Evolutionary conservation across 2,329 filamentous ascomycete species (phyloP).

Genomic region (Xenosphaeropsis pyriputrescens): DNA sequence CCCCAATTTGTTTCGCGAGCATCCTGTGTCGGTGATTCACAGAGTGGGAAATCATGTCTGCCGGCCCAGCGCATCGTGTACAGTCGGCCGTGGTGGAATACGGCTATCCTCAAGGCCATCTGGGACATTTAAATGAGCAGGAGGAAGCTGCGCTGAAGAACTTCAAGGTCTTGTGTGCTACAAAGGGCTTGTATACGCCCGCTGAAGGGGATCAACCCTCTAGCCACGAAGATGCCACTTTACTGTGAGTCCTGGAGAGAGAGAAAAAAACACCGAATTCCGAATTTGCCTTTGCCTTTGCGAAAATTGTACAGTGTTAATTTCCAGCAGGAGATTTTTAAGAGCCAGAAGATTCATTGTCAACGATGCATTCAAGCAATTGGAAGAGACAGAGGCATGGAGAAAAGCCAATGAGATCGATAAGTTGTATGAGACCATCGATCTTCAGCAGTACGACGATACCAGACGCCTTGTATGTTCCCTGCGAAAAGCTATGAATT

Average conservation of each 20-base stretch:
- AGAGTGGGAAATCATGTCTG: neutral
- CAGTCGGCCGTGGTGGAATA: conserved; percentile 21
- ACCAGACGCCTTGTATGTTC: conserved; percentile 54
- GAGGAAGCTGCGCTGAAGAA: conserved; percentile 52
- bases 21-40: too few species aligned
- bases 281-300: too few species aligned
- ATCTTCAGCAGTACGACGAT: conserved; percentile 70
- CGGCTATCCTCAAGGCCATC: conserved; percentile 62
- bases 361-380: conserved; percentile 66
- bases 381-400: conserved; percentile 82
- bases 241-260: conserved; percentile 38
- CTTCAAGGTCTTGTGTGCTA: conserved; percentile 56
- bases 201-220: conserved; percentile 24
- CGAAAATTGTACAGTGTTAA: neutral
- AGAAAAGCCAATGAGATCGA: conserved; percentile 66
- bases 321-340: conserved; percentile 54
- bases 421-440: conserved; percentile 72
- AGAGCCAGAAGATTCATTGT: conserved; percentile 72
- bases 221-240: conserved; percentile 55
- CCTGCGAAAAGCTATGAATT: conserved; percentile 1
- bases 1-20: too few species aligned
- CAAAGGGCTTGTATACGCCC: conserved; percentile 48
- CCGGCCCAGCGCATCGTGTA: conserved; percentile 10
- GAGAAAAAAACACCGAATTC: neutral
- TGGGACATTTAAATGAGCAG: conserved; percentile 57